Percentiles rank a stretch among this genome's conserved stretches.
Conservation (phyloP, 2,329 filamentous ascomycete species). For the Fusarium albosuccineum region DNA sequence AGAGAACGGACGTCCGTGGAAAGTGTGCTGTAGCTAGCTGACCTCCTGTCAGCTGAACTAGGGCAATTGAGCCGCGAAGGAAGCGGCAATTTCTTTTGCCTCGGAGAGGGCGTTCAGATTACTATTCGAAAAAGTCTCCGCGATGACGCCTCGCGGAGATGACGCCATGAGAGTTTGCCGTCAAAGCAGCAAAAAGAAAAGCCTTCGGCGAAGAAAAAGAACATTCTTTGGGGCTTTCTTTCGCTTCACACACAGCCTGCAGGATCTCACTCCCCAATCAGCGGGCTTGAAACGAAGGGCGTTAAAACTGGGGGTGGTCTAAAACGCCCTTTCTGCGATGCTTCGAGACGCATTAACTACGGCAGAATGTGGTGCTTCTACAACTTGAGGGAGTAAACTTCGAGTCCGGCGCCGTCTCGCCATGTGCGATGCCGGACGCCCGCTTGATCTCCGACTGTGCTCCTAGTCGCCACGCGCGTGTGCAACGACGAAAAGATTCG, state of each 20-base stretch:
- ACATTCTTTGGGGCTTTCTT: constrained; percentile 25
- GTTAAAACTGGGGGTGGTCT: neutral
- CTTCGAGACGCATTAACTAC: too few relatives aligned
- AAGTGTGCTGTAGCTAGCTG: too few relatives aligned
- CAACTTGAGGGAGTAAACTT: neutral
- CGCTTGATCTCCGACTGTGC: neutral
- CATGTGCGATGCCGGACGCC: constrained; percentile 6
- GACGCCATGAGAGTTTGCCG: constrained; percentile 29
- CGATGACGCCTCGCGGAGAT: constrained; percentile 18
- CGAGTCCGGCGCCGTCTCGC: constrained; percentile 10
- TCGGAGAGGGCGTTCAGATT: constrained; percentile 4
- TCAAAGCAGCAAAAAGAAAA: neutral
- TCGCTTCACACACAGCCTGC: constrained; percentile 21
- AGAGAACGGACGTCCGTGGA: neutral
- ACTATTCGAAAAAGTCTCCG: neutral
- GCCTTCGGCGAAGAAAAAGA: constrained; percentile 30
- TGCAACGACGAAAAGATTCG: neutral
- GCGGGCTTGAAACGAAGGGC: neutral
- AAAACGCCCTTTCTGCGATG: too few relatives aligned
- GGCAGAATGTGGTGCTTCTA: too few relatives aligned
- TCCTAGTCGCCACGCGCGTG: neutral
- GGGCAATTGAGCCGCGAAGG: neutral
- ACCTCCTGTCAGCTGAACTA: neutral
- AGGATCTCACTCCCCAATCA: constrained; percentile 10
- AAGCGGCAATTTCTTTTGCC: neutral